Conservation (phyloP, 371 early-diverging fungal species). For the Apophysomyces elegans region DNA sequence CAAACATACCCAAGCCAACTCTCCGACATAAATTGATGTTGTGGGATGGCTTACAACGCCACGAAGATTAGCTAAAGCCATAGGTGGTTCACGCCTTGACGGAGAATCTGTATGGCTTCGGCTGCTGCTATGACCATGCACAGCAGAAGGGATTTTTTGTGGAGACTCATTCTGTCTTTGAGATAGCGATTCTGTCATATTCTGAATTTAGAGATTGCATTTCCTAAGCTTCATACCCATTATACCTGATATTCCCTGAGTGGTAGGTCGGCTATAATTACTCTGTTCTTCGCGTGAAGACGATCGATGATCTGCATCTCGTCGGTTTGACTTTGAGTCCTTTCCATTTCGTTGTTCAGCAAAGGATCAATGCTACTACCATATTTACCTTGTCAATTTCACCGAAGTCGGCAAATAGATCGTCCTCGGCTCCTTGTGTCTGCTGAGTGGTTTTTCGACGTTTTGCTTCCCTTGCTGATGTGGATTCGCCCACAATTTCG, state of each 20-base stretch:
- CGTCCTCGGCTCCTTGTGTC: slow-evolving; percentile 26
- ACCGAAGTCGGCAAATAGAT: slow-evolving; percentile 44
- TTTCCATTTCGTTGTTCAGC: not conserved
- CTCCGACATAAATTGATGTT: slow-evolving; percentile 48
- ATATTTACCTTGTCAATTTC: slow-evolving; percentile 36
- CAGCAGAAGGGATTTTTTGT: slow-evolving; percentile 30
- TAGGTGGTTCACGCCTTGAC: slow-evolving; percentile 33
- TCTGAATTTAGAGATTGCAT: not conserved
- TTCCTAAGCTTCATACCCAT: not conserved
- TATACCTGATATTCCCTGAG: not conserved
- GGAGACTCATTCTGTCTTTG: slow-evolving; percentile 12
- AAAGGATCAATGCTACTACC: not conserved
- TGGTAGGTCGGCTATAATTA: not conserved
- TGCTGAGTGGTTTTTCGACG: slow-evolving; percentile 24
- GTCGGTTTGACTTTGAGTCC: slow-evolving; percentile 8
- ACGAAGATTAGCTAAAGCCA: slow-evolving; percentile 33
- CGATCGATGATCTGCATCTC: not conserved
- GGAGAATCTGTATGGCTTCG: slow-evolving; percentile 16
- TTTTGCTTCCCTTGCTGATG: slow-evolving; percentile 33
- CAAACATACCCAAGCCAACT: slow-evolving; percentile 54
- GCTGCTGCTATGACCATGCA: slow-evolving; percentile 21
- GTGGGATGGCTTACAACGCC: slow-evolving; percentile 42
- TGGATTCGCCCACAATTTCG: slow-evolving; percentile 43
- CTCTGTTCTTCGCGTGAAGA: not conserved
- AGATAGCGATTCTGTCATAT: not conserved